Conservation (phyloP, 352 stramenopile genomes). For the Globisporangium paroecandrum region DNA sequence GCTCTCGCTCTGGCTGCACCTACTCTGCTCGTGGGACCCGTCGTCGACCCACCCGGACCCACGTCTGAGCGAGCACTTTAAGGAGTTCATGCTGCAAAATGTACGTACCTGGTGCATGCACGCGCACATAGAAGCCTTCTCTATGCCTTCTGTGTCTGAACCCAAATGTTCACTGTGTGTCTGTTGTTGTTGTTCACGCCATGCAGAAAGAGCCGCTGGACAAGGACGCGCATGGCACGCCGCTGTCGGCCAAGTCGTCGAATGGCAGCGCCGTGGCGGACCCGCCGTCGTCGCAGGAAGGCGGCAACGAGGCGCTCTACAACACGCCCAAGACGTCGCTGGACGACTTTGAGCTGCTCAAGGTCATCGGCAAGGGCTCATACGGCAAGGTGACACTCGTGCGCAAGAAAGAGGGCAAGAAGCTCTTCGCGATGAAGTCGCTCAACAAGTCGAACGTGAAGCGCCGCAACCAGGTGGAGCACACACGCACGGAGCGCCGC, state of each 20-base stretch:
- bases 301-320: conserved; percentile 61
- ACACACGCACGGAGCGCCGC: conserved; percentile 78
- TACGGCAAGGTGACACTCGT: conserved; percentile 91
- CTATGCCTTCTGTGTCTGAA: conserved; percentile 3
- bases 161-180: background rate
- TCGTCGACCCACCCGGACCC: conserved; percentile 59
- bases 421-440: conserved; percentile 84
- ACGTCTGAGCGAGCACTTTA: conserved; percentile 66
- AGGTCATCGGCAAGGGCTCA: conserved; percentile 90
- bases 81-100: conserved; percentile 78
- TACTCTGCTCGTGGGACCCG: conserved; percentile 74
- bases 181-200: background rate
- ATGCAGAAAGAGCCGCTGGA: conserved; percentile 74
- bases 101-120: conserved; percentile 26
- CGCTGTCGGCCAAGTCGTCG: conserved; percentile 27
- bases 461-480: conserved; percentile 80
- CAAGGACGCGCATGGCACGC: conserved; percentile 38
- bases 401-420: conserved; percentile 75
- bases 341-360: conserved; percentile 92
- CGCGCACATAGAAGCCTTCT: background rate
- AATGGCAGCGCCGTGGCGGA: background rate
- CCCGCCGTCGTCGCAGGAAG: conserved; percentile 17
- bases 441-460: conserved; percentile 91
- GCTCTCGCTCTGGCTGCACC: conserved; percentile 81
- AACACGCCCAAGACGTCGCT: conserved; percentile 87